These are phyloP conservation scores for Mrakia hoshinonis DNA, from an alignment of 768 basidiomycete species.

Conservation along the genomic window DNA sequence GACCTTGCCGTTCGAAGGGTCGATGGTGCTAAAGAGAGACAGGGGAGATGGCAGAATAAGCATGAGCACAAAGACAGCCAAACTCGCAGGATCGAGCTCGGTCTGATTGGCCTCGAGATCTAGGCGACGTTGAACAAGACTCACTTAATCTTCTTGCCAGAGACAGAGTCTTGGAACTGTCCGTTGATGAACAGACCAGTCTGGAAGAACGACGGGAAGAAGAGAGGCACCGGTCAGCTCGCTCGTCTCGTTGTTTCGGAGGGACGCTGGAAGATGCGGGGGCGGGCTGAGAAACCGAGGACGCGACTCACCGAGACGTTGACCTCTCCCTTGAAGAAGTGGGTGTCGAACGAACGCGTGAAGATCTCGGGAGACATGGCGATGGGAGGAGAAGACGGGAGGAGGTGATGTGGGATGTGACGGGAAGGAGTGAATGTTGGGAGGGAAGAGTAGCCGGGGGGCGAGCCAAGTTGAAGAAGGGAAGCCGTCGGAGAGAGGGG, in stretches of 20 bases:
- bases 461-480: no score
- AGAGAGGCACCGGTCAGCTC: no score
- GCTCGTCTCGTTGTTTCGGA: not conserved
- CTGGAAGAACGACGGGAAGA: conserved; percentile 38
- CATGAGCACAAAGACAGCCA: no score
- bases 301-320: conserved; percentile 7
- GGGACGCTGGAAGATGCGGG: not conserved
- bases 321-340: conserved; percentile 18
- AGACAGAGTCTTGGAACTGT: conserved; percentile 54
- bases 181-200: conserved; percentile 68
- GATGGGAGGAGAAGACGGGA: no score
- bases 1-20: conserved; percentile 55
- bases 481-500: no score
- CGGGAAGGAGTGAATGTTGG: no score
- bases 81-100: no score
- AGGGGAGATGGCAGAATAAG: conserved; percentile 23
- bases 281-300: not conserved
- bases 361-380: not conserved
- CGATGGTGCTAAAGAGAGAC: conserved; percentile 38
- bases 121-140: no score
- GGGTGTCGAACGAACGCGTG: conserved; percentile 16
- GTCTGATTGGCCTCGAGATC: no score
- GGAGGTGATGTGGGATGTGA: no score
- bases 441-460: no score
- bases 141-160: conserved; percentile 60